Conservation (phyloP, 2,329 filamentous ascomycete species). For the Tolypocladium inflatum region DNA sequence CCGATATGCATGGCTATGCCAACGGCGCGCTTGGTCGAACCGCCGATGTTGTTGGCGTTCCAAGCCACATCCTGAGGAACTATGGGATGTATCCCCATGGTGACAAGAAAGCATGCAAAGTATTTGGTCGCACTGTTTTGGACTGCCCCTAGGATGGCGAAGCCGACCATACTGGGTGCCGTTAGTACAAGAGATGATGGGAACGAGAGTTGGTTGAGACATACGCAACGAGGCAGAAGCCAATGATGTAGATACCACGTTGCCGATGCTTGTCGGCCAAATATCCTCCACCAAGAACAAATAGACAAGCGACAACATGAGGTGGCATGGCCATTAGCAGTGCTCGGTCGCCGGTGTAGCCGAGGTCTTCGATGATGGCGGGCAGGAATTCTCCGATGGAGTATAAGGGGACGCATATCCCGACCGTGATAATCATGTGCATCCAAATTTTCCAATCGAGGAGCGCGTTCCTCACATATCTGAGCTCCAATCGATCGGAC, state of each 20-base stretch:
- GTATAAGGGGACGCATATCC: conserved; percentile 34
- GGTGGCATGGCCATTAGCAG: conserved; percentile 29
- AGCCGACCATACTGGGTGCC: conserved; percentile 18
- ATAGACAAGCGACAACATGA: conserved; percentile 26
- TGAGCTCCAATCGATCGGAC: conserved; percentile 48
- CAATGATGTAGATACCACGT: conserved; percentile 27
- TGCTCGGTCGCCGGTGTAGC: conserved; percentile 24
- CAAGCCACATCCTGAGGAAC: conserved; percentile 47
- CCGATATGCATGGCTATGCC: conserved; percentile 48
- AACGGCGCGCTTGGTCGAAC: conserved; percentile 42
- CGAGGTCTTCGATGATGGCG: conserved; percentile 24
- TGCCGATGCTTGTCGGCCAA: conserved; percentile 28
- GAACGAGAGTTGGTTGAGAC: conserved; percentile 1
- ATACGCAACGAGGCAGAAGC: conserved; percentile 24
- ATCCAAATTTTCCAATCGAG: conserved; percentile 47
- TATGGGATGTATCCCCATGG: conserved; percentile 36
- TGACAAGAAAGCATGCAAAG: conserved; percentile 34
- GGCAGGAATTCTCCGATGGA: conserved; percentile 28
- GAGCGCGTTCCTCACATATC: conserved; percentile 45
- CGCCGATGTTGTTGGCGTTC: conserved; percentile 51
- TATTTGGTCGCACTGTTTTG: conserved; percentile 33
- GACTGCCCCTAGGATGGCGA: conserved; percentile 20
- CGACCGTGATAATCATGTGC: conserved; percentile 53
- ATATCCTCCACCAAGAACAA: conserved; percentile 29
- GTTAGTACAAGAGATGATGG: neutral